Percentiles rank a stretch among this genome's conserved stretches.
Evolutionary conservation across 805 yeast genomes (phyloP).

Genomic region (Yarrowia deformans): DNA sequence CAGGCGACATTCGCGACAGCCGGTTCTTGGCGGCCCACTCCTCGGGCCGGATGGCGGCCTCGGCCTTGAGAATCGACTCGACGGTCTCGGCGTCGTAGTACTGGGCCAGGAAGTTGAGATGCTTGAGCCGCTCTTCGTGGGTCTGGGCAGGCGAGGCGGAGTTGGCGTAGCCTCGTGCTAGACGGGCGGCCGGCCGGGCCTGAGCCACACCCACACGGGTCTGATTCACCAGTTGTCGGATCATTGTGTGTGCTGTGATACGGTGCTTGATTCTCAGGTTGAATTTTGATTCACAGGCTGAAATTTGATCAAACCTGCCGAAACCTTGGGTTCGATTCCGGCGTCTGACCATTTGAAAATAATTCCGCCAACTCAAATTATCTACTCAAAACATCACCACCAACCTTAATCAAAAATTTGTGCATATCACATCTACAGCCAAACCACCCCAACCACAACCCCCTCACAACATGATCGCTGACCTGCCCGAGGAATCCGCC

Average conservation of each 20-base stretch:
- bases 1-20: constrained; percentile 67
- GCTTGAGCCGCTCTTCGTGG: constrained; percentile 50
- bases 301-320: background rate
- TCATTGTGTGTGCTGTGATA: background rate
- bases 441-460: background rate
- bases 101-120: constrained; percentile 65
- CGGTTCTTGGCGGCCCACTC: constrained; percentile 59
- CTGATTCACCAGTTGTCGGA: constrained; percentile 37
- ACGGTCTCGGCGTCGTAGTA: constrained; percentile 84
- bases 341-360: too few relatives aligned
- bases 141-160: background rate
- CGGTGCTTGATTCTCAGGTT: background rate
- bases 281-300: background rate
- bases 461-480: constrained; percentile 9
- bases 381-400: background rate
- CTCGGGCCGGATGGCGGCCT: constrained; percentile 71
- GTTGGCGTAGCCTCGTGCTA: constrained; percentile 18
- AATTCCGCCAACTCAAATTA: background rate
- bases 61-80: constrained; percentile 82
- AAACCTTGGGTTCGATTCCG: background rate
- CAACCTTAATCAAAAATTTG: constrained; percentile 28
- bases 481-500: constrained; percentile 21
- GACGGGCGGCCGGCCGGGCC: background rate
- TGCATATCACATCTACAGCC: constrained; percentile 7
- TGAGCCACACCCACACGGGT: constrained; percentile 7